Percentiles rank a stretch among this genome's conserved stretches.
Evolutionary conservation across 768 basidiomycete genomes (phyloP).

Genomic region (Boletus bicolor): DNA sequence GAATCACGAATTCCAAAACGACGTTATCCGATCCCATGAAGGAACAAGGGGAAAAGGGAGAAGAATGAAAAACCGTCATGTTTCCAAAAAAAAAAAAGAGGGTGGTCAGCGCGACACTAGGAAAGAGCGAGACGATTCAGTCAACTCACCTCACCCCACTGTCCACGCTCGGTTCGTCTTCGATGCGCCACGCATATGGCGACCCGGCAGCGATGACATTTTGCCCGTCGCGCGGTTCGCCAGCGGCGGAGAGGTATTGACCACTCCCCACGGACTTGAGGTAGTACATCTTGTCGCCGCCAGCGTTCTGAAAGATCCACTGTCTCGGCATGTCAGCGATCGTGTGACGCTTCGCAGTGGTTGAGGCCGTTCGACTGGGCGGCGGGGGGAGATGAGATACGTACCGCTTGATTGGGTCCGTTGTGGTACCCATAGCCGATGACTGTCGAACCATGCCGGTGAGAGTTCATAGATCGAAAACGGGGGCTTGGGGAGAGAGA

Average conservation of each 20-base stretch:
- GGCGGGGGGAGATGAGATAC: neutral
- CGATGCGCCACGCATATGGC: constrained; percentile 49
- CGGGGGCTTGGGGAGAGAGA: neutral
- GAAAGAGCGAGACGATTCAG: no score
- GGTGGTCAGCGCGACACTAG: neutral
- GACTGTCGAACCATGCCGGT: constrained; percentile 30
- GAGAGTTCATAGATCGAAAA: neutral
- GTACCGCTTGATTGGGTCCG: constrained; percentile 49
- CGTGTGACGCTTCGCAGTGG: neutral
- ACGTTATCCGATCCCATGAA: neutral
- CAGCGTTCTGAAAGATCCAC: constrained; percentile 43
- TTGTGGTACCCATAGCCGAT: constrained; percentile 45
- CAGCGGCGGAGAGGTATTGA: constrained; percentile 40
- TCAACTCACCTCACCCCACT: constrained; percentile 40
- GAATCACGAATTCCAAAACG: no score
- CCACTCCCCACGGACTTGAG: constrained; percentile 43
- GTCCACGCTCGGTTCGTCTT: constrained; percentile 39
- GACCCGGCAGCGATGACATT: constrained; percentile 36
- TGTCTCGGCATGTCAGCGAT: constrained; percentile 16
- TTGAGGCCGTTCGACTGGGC: no score
- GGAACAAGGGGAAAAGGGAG: no score
- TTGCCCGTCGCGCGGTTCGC: constrained; percentile 34
- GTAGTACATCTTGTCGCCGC: constrained; percentile 31
- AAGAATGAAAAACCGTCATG: neutral
- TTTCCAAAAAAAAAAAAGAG: no score